Evolutionary conservation across 768 basidiomycete species (phyloP), one percentile per base, ranked within the genome.

Genomic region (Suillus clintonianus): DNA sequence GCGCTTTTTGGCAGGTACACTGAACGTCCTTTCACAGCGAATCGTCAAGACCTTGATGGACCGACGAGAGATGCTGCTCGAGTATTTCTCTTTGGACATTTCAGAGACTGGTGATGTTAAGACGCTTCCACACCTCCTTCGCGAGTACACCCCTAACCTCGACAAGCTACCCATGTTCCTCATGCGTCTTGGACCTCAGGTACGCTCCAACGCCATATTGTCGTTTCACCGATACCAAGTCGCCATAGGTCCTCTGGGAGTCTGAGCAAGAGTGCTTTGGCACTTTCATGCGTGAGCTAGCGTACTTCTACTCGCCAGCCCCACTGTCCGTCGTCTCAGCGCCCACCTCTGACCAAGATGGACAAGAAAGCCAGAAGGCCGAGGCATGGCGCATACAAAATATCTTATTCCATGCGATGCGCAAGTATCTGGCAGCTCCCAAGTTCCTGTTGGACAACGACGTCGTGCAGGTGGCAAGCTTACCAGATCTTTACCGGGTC

Each of bases 151-250:
- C 7, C 97, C 97, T 1, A 92, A 96, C 72, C 81, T 99, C 5
- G 91, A 95, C 69, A 92, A 94, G 69, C 80, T 99, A 9, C 97
- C 97, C 0, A 81, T 87, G 62, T 93, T 98, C 65, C 81, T 97
- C 50, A 91, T 98, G 89, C 85, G 95, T 47, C 85, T 97, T 7
- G 96, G 94, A 0, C 92, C 95, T n/a, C 90, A 92, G 83, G 95
- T 94, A 62, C 1, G 59, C 30, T 56, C 22, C 39, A 61, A 50
- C 36, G 15, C 34, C 17, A 24, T 19, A n/a, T 59, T 60, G 34
- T 39, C 55, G 56, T 53, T n/a, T 43, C 53, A 32, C 37, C 59
- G 36, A 61, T 61, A 30, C 30, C 19, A 60, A 64, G 24, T n/a
- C 19, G 27, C 39, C 30, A 19, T 68, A 98, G 92, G 94, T 98